These are phyloP conservation scores for Ustilago nuda DNA, from an alignment of 1,284 basidiomycete genomes.

Conservation along the genomic window DNA sequence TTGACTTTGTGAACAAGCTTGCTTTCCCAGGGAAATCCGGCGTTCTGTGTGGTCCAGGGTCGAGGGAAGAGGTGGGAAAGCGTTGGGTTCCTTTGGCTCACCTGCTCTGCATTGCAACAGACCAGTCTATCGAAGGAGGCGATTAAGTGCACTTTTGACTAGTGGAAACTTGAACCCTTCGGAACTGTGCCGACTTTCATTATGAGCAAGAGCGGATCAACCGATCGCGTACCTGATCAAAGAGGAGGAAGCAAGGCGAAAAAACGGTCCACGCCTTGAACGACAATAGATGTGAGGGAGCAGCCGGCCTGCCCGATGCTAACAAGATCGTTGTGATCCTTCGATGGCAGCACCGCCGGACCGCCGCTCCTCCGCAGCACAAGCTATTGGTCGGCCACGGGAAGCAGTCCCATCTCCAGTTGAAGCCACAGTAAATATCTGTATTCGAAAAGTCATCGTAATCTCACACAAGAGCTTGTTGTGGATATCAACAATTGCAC, in stretches of 20 bases:
- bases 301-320: neutral
- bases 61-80: neutral
- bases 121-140: neutral
- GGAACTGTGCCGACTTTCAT: neutral
- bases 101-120: neutral
- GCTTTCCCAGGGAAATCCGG: neutral
- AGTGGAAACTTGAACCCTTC: neutral
- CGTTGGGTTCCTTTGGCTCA: neutral
- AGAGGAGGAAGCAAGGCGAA: neutral
- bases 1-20: neutral
- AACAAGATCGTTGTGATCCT: neutral
- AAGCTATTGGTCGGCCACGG: neutral
- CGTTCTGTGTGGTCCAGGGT: neutral
- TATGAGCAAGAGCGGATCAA: neutral
- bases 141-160: neutral
- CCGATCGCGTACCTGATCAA: neutral
- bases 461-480: too few species aligned
- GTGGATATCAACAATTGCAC: too few species aligned
- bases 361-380: constrained; percentile 1
- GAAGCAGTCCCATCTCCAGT: neutral
- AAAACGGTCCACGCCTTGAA: neutral
- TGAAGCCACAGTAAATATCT: too few species aligned
- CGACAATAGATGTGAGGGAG: neutral
- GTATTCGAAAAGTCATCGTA: too few species aligned
- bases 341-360: constrained; percentile 2